phyloP scores from a whole-genome alignment of 2,329 filamentous ascomycete species.

The Penicillium sp. region DNA sequence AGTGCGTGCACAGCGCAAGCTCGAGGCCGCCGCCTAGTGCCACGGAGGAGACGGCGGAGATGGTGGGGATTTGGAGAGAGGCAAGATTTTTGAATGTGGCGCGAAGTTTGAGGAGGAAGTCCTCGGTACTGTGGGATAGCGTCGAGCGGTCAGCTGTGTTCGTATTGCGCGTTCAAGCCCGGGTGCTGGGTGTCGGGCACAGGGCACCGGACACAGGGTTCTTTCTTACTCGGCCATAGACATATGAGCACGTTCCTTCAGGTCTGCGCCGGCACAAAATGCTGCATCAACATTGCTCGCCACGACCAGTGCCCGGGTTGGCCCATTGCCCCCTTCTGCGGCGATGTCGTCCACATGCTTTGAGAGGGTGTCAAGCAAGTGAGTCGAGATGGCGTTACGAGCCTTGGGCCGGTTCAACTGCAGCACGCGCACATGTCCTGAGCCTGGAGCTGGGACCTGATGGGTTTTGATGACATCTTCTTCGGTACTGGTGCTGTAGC shows the following conservation, averaged over 20 bases:
- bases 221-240: conserved; percentile 69
- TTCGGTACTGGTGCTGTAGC: conserved; percentile 35
- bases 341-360: conserved; percentile 72
- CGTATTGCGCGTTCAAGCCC: not conserved
- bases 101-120: conserved; percentile 76
- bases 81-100: conserved; percentile 71
- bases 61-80: conserved; percentile 79
- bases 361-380: conserved; percentile 69
- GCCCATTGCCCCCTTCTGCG: conserved; percentile 54
- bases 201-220: not conserved
- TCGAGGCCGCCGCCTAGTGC: conserved; percentile 94
- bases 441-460: conserved; percentile 72
- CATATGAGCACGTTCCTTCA: conserved; percentile 83
- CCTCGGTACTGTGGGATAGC: conserved; percentile 60
- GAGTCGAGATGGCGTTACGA: conserved; percentile 85
- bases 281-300: conserved; percentile 80
- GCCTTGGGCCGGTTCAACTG: conserved; percentile 81
- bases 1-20: conserved; percentile 81
- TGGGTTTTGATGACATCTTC: conserved; percentile 61
- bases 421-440: conserved; percentile 82
- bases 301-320: conserved; percentile 77
- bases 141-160: conserved; percentile 1
- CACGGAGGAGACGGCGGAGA: conserved; percentile 79
- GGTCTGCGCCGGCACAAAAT: conserved; percentile 92
- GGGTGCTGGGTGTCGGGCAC: not conserved